Conservation (phyloP, 352 stramenopile species). For the Thraustochytrium striatum region DNA sequence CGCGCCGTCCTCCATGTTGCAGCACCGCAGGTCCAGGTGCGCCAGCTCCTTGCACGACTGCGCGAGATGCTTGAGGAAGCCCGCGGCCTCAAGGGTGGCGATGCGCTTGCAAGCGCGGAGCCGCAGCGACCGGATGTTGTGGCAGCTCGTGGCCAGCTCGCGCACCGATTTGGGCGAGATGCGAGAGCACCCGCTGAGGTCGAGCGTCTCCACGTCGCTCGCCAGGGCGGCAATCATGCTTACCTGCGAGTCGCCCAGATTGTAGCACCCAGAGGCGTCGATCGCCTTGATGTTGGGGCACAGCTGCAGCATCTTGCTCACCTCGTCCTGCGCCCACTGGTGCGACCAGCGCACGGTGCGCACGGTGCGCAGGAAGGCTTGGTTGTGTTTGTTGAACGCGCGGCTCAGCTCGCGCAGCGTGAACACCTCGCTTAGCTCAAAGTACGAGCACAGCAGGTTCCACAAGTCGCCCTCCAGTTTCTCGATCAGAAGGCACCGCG, state of each 20-base stretch:
- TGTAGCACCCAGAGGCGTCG: constrained; percentile 37
- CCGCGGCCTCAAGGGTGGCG: not conserved
- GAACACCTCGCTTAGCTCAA: constrained; percentile 22
- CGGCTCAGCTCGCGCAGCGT: not conserved
- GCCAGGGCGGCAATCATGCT: not conserved
- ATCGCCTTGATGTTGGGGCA: constrained; percentile 8
- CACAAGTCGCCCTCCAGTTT: constrained; percentile 38
- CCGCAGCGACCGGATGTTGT: constrained; percentile 23
- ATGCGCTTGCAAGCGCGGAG: constrained; percentile 39
- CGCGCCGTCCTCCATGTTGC: constrained; percentile 29
- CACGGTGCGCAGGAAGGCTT: not conserved
- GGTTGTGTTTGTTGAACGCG: not conserved
- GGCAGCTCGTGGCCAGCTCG: constrained; percentile 15
- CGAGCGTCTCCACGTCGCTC: constrained; percentile 6
- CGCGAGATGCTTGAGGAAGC: not conserved
- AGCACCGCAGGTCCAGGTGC: constrained; percentile 36
- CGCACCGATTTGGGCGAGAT: constrained; percentile 29
- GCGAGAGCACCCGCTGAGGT: constrained; percentile 39
- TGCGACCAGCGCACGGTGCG: constrained; percentile 1
- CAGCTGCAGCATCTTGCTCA: not conserved
- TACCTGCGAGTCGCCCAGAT: constrained; percentile 9
- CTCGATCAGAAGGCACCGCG: too few relatives aligned
- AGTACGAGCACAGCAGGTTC: not conserved
- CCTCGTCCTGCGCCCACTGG: constrained; percentile 20
- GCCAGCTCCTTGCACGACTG: not conserved